Conservation (phyloP, 306 rosid genomes). For the Hippophae gyantsensis region DNA sequence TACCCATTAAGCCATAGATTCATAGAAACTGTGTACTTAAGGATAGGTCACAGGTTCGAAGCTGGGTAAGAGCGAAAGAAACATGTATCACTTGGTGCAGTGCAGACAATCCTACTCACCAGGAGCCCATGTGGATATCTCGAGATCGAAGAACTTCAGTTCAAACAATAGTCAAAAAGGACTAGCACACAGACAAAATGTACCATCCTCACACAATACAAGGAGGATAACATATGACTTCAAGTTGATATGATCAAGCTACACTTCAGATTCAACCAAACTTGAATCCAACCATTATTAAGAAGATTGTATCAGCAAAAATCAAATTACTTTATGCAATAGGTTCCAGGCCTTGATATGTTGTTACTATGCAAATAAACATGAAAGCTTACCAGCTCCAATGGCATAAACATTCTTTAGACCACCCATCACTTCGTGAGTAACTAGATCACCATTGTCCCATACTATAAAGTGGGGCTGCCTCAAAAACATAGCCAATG, state of each 20-base stretch:
- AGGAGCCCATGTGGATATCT: too few relatives aligned
- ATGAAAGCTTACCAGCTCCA: slow-evolving; percentile 71
- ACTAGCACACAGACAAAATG: neutral
- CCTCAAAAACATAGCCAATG: slow-evolving; percentile 79
- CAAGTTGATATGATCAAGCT: neutral
- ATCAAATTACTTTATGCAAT: neutral
- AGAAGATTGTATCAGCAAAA: neutral
- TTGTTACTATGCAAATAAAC: slow-evolving; percentile 3
- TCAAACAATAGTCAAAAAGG: neutral
- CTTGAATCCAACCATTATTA: neutral
- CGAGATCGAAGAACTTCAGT: too few relatives aligned
- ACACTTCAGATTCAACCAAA: neutral
- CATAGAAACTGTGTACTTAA: too few relatives aligned
- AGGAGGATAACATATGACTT: neutral
- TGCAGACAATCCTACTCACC: too few relatives aligned
- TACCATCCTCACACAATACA: neutral
- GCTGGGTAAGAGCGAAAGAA: too few relatives aligned
- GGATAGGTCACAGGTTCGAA: too few relatives aligned
- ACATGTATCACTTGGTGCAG: too few relatives aligned
- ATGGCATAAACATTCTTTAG: slow-evolving; percentile 93
- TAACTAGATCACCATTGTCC: slow-evolving; percentile 94
- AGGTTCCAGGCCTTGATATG: neutral
- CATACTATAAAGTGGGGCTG: slow-evolving; percentile 88
- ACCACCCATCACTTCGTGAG: slow-evolving; percentile 99
- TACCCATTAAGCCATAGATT: too few relatives aligned